Base-by-base conservation (phyloP, 768 basidiomycete species). In the Plicaturopsis crispa region DNA sequence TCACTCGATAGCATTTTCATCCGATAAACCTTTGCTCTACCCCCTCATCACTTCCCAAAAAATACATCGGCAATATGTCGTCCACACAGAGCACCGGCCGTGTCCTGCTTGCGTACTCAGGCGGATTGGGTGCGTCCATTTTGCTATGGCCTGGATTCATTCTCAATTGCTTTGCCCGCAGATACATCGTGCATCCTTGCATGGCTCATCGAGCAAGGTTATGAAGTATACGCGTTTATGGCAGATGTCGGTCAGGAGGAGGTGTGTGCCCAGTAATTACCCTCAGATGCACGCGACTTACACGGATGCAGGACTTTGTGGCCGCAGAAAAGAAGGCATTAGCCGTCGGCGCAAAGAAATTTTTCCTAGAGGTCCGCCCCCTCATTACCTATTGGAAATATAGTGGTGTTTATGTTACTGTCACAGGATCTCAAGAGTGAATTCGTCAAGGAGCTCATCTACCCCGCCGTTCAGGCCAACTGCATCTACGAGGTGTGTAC, bases 151-250 rank as follows among this genome's bases (percentile, higher is more conserved):
- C 13, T 38, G 35, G 21, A 24, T 24, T 6, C 18, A 35, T 19
- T 16, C 4, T 38, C 40, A 38, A 41, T 33, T 20, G 2, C 18
- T 31, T 31, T 33, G 34, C 21, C 19, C 19, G 13, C 51, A 93
- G 96, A 99, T 64, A 99, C 96, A 16, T 97, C 94, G 24, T 98
- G 94, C 66, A 99, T 99, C 67, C 83, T 98, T 51, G 90, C 90
- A 37, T 99, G 94, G 94, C 72, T 99, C 63, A 91, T 98, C 62
- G 96, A 99, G 60, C 73, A 97, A 60, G 92, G 90, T 41, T 99
- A 98, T 65, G 88, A 98, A 56, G 94, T 97, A 47, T 79, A 84
- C 50, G 90, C 92, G 17, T 98, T 93, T 75, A 92, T 94, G 87
- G 89, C 90, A 10, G 88, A 93, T 65, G 84, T 94, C 40, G 90